Base-by-base conservation (phyloP, 139 green algal species). In the Auxenochlorella pyrenoidosa region DNA sequence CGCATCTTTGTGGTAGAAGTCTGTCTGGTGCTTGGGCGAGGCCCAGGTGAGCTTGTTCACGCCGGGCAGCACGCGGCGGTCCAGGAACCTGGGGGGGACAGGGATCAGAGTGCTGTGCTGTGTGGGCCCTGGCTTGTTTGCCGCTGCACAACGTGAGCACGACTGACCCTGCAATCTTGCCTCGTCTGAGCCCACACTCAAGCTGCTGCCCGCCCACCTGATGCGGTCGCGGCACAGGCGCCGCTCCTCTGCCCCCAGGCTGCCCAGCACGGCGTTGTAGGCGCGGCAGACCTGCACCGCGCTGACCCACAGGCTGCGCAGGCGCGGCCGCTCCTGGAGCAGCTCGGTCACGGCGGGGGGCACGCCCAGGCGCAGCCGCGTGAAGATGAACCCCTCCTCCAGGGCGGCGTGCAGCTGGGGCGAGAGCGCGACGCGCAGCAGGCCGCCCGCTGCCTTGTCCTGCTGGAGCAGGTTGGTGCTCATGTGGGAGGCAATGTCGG, bases 161-260 rank as follows among this genome's bases (percentile, higher is more conserved):
- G n/a, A n/a, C n/a, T n/a, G n/a, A n/a, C n/a, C n/a, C n/a, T n/a
- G n/a, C n/a, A n/a, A n/a, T n/a, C n/a, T n/a, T n/a, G n/a, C n/a
- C n/a, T n/a, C n/a, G n/a, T n/a, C n/a, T n/a, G n/a, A n/a, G n/a
- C n/a, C n/a, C n/a, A n/a, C n/a, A n/a, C n/a, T n/a, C n/a, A n/a
- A n/a, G 47, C 47, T 54, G 47, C 24, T 0, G 26, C 73, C 73
- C 34, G 13, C 79, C 13, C 95, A 92, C 36, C 94, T 89, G 80
- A 99, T 95, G 72, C 96, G 91, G 87, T 99, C 95, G 36, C 90
- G 83, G 88, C 97, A 97, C 41, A 99, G 93, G 63, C 90, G 87
- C n/a, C 94, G 89, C 92, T 98, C 95, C 85, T 97, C 92, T 38
- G 88, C 83, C 83, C 95, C 90, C 72, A 98, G 91, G 26, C 89